Conservation (phyloP, 441 rosid species). For the Flueggea neowawraea region DNA sequence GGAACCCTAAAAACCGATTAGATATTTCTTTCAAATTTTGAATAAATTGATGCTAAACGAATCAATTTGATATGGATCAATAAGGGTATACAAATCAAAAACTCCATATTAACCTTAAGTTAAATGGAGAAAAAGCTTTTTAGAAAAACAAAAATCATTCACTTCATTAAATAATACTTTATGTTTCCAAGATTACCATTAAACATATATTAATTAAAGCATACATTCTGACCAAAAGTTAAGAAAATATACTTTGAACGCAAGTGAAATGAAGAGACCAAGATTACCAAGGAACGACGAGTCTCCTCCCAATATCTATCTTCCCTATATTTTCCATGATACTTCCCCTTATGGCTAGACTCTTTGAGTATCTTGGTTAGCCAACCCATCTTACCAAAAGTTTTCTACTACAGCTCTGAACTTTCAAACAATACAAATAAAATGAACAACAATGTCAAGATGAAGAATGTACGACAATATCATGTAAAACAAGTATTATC, state of each 20-base stretch:
- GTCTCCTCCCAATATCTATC: conserved; percentile 47
- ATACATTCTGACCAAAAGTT: no score
- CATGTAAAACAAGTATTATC: not conserved
- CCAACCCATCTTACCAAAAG: conserved; percentile 58
- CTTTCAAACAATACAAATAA: conserved; percentile 22
- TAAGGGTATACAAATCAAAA: no score
- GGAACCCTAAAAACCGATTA: no score
- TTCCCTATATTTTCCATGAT: conserved; percentile 44
- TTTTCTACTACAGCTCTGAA: conserved; percentile 14
- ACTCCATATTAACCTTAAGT: no score
- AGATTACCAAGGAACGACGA: conserved; percentile 55
- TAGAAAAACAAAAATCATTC: no score
- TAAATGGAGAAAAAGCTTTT: no score
- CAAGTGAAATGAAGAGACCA: not conserved
- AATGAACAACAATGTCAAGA: conserved; percentile 5
- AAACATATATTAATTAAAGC: no score
- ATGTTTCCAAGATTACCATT: no score
- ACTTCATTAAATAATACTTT: no score
- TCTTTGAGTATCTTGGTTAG: conserved; percentile 61
- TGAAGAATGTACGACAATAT: not conserved
- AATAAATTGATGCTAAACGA: no score
- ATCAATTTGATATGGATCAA: no score
- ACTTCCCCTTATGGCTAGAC: conserved; percentile 47
- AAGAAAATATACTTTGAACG: not conserved
- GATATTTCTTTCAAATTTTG: no score